Conservation (phyloP, 345 rosid genomes). For the Linum trigynum region DNA sequence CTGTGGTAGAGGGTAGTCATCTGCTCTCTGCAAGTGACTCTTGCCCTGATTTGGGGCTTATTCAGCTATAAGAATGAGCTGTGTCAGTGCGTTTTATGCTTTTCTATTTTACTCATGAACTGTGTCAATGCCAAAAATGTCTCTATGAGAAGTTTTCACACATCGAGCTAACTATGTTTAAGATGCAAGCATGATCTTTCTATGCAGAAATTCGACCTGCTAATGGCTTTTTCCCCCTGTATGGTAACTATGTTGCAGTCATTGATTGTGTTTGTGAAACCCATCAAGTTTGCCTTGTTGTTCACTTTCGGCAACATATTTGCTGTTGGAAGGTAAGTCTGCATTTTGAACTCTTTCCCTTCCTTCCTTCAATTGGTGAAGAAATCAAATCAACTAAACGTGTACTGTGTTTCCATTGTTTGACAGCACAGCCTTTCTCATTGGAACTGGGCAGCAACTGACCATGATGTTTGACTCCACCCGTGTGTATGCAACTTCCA, state of each 20-base stretch:
- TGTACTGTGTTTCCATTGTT: conserved; percentile 17
- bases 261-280: conserved; percentile 58
- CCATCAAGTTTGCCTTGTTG: conserved; percentile 79
- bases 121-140: no score
- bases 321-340: conserved; percentile 76
- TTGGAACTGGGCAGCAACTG: conserved; percentile 66
- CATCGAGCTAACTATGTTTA: background rate
- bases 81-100: no score
- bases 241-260: conserved; percentile 42
- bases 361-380: background rate
- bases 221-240: conserved; percentile 5
- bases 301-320: conserved; percentile 85
- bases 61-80: no score
- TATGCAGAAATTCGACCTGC: background rate
- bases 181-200: background rate
- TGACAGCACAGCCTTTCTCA: conserved; percentile 96
- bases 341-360: background rate
- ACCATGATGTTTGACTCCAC: conserved; percentile 82
- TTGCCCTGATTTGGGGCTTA: no score
- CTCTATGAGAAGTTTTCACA: no score
- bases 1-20: no score
- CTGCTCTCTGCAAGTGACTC: no score
- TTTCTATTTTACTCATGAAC: no score
- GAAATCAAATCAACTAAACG: background rate
- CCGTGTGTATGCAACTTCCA: conserved; percentile 63